These are phyloP conservation scores for Terana coerulea DNA, from an alignment of 768 basidiomycete species.

Conservation along the genomic window DNA sequence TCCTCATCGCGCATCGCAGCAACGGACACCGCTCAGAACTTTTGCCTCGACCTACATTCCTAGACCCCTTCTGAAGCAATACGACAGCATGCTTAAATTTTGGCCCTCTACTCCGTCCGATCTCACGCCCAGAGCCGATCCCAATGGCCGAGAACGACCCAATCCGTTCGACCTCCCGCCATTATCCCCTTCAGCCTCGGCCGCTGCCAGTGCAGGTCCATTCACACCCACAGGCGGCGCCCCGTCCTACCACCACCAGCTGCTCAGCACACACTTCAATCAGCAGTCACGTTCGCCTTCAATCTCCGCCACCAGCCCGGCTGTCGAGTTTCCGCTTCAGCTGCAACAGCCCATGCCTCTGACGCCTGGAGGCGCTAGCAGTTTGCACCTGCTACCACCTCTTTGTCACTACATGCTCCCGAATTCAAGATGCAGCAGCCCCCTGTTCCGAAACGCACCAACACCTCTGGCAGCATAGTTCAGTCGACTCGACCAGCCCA, in stretches of 20 bases:
- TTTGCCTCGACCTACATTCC: background rate
- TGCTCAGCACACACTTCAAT: constrained; percentile 29
- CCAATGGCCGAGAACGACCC: constrained; percentile 38
- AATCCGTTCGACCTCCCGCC: constrained; percentile 61
- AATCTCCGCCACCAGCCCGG: constrained; percentile 16
- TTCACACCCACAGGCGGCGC: constrained; percentile 8
- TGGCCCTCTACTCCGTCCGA: constrained; percentile 48
- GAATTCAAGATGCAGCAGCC: constrained; percentile 76
- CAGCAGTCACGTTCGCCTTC: constrained; percentile 25
- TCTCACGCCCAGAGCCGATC: constrained; percentile 51
- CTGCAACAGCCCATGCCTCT: constrained; percentile 41
- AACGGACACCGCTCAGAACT: constrained; percentile 8
- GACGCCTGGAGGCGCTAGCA: constrained; percentile 27
- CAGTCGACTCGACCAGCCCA: background rate
- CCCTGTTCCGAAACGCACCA: constrained; percentile 38
- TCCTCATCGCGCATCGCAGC: constrained; percentile 9
- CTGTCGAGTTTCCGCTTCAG: constrained; percentile 9
- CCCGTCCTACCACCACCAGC: constrained; percentile 23
- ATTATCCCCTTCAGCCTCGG: constrained; percentile 27
- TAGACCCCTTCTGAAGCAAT: background rate
- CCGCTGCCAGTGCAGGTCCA: background rate
- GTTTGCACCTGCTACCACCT: constrained; percentile 48
- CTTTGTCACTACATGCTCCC: constrained; percentile 81
- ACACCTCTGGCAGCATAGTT: constrained; percentile 3
- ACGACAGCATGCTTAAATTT: constrained; percentile 57